phyloP scores from a whole-genome alignment of 108 stramenopile genomes.

The Stephanodiscus minutulus region DNA sequence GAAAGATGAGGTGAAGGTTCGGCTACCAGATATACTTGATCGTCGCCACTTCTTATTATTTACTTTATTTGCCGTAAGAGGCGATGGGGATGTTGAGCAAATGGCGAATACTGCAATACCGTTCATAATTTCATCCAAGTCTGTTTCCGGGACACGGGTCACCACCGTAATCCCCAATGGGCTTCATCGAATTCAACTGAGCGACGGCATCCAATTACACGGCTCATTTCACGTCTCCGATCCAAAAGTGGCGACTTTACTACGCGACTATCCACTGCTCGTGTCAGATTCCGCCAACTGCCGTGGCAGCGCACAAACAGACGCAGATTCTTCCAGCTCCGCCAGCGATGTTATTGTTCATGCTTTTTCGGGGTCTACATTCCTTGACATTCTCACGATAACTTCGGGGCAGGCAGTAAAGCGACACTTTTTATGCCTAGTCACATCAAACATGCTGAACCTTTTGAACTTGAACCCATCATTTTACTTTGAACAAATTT shows the following conservation, averaged over 20 bases:
- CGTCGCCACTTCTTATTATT: constrained; percentile 74
- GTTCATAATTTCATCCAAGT: constrained; percentile 63
- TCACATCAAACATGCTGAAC: constrained; percentile 29
- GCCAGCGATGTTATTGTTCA: constrained; percentile 14
- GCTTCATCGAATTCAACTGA: constrained; percentile 74
- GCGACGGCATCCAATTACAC: constrained; percentile 69
- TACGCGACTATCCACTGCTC: constrained; percentile 66
- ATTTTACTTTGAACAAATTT: constrained; percentile 44
- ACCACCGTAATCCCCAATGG: constrained; percentile 85
- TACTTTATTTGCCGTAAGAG: constrained; percentile 57
- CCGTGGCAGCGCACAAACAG: not conserved
- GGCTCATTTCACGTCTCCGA: constrained; percentile 72
- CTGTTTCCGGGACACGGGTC: constrained; percentile 54
- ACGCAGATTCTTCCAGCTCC: not conserved
- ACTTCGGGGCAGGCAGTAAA: constrained; percentile 37
- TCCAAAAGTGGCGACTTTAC: constrained; percentile 63
- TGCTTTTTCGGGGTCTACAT: constrained; percentile 15
- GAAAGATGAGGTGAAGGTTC: constrained; percentile 82
- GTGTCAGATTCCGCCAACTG: not conserved
- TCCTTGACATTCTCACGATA: constrained; percentile 40
- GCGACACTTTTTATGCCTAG: constrained; percentile 37
- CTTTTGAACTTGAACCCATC: constrained; percentile 26
- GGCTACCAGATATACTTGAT: constrained; percentile 77
- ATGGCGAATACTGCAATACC: constrained; percentile 73
- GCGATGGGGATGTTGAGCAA: constrained; percentile 26